These are phyloP conservation scores for Colletotrichum kahawae DNA, from an alignment of 2,329 filamentous ascomycete genomes.

Conservation along the genomic window DNA sequence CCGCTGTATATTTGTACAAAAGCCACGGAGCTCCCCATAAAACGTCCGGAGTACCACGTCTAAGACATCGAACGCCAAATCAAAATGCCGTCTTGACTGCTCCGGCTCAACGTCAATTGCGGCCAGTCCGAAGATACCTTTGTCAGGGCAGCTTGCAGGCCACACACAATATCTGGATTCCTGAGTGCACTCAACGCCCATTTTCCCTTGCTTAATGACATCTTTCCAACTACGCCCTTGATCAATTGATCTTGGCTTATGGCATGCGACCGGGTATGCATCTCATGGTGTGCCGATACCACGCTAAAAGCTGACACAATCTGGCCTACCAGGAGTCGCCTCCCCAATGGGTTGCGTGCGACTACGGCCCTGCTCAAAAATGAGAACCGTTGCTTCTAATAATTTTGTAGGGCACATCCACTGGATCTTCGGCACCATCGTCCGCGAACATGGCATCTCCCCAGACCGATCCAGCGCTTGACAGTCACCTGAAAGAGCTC, in stretches of 20 bases:
- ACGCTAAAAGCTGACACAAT: slow-evolving; percentile 4
- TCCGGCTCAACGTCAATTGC: background rate
- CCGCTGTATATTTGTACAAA: background rate
- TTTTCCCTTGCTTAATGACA: background rate
- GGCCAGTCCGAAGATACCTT: background rate
- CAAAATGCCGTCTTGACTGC: background rate
- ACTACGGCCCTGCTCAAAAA: background rate
- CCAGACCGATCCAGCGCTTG: background rate
- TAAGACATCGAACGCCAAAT: background rate
- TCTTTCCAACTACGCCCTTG: background rate
- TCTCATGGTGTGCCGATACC: background rate
- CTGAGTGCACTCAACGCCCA: background rate
- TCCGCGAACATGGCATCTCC: background rate
- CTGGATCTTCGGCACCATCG: accelerated
- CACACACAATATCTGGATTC: background rate
- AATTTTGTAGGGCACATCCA: background rate
- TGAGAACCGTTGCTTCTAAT: background rate
- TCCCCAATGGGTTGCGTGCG: background rate
- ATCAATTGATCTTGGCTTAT: background rate
- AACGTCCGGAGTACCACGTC: background rate
- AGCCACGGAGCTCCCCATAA: background rate
- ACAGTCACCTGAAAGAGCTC: background rate
- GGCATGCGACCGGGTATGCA: background rate
- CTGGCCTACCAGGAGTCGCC: background rate
- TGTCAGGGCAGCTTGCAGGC: background rate